phyloP scores from a whole-genome alignment of 2,329 filamentous ascomycete species.

The Ophiostoma quercus region DNA sequence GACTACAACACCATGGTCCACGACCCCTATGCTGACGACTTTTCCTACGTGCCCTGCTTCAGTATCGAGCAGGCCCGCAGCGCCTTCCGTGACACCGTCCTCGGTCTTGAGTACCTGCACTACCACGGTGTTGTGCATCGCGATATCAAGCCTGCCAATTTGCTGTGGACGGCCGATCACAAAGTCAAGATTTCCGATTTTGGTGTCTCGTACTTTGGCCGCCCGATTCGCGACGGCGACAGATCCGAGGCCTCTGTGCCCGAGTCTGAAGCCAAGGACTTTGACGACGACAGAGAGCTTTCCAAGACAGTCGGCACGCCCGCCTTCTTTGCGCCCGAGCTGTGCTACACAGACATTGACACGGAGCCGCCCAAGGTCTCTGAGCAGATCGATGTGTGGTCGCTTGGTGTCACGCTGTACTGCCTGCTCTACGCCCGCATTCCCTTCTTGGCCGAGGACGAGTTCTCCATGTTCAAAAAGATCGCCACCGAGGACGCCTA shows the following conservation, averaged over 20 bases:
- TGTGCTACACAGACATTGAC: slow-evolving; percentile 81
- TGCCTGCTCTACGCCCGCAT: slow-evolving; percentile 91
- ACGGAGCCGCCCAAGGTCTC: slow-evolving; percentile 71
- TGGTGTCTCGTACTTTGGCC: slow-evolving; percentile 93
- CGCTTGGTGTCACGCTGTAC: slow-evolving; percentile 90
- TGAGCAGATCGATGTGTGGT: slow-evolving; percentile 95
- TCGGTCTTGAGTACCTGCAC: slow-evolving; percentile 89
- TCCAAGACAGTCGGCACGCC: slow-evolving; percentile 97
- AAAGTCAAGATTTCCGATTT: slow-evolving; percentile 98
- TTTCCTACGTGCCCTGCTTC: slow-evolving; percentile 88
- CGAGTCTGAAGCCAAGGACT: slow-evolving; percentile 77
- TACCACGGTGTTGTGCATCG: slow-evolving; percentile 80
- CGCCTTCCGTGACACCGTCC: slow-evolving; percentile 85
- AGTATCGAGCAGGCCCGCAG: slow-evolving; percentile 76
- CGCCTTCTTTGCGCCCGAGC: slow-evolving; percentile 93
- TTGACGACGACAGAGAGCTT: slow-evolving; percentile 91
- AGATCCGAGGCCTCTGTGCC: slow-evolving; percentile 62
- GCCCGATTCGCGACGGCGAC: slow-evolving; percentile 77
- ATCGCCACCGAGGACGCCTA: slow-evolving; percentile 92
- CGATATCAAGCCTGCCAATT: slow-evolving; percentile 84
- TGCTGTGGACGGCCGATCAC: slow-evolving; percentile 78
- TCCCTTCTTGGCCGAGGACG: slow-evolving; percentile 86
- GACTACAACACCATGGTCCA: slow-evolving; percentile 55
- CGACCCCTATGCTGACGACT: slow-evolving; percentile 74
- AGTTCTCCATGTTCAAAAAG: slow-evolving; percentile 84